Conservation (phyloP, 805 yeast species). For the Myxozyma udenii region DNA sequence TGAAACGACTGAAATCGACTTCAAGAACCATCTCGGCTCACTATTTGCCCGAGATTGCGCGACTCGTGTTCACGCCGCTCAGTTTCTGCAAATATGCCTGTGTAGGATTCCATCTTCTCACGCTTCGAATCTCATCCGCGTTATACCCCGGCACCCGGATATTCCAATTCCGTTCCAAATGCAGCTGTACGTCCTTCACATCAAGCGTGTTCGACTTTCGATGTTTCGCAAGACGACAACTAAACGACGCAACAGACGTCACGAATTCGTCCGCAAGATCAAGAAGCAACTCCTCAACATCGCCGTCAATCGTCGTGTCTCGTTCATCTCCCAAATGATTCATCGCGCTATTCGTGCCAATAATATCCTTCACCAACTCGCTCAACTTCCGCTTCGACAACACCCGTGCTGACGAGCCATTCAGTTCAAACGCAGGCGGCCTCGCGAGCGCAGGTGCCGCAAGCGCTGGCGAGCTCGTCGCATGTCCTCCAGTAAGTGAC, state of each 20-base stretch:
- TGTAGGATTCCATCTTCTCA: conserved; percentile 43
- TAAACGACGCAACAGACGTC: conserved; percentile 83
- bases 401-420: conserved; percentile 52
- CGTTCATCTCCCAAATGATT: conserved; percentile 63
- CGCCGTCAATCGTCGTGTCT: conserved; percentile 88
- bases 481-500: conserved; percentile 78
- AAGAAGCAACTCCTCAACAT: conserved; percentile 83
- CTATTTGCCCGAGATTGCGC: conserved; percentile 26
- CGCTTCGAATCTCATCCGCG: conserved; percentile 77
- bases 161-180: conserved; percentile 90
- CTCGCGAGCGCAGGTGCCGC: conserved; percentile 72
- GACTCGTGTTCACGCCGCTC: conserved; percentile 29
- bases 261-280: conserved; percentile 97
- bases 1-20: too few species aligned
- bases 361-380: conserved; percentile 67
- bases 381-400: conserved; percentile 83
- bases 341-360: conserved; percentile 59
- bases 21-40: too few species aligned
- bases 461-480: conserved; percentile 64
- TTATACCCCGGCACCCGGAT: conserved; percentile 91
- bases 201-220: conserved; percentile 84
- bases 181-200: conserved; percentile 84
- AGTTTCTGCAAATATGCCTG: conserved; percentile 42
- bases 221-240: conserved; percentile 92
- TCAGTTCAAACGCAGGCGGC: conserved; percentile 79